These are phyloP conservation scores for Fraxinus angustifolia DNA, from an alignment of 305 asterid genomes.

Conservation along the genomic window DNA sequence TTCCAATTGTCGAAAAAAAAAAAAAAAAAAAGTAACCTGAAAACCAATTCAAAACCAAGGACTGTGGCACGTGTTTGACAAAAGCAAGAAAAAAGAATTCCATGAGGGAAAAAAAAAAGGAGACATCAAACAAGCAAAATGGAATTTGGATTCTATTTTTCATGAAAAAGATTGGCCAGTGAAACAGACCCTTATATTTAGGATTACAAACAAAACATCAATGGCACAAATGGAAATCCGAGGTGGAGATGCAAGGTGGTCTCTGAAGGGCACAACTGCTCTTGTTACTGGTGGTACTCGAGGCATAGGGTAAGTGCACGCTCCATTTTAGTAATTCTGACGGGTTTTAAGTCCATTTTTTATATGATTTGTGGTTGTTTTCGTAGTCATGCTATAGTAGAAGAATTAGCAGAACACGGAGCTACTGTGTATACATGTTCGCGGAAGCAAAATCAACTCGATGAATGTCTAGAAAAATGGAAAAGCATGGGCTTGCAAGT, in stretches of 20 bases:
- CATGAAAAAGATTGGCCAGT: too few species aligned
- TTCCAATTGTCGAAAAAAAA: too few species aligned
- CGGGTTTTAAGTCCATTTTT: not conserved
- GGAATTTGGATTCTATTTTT: too few species aligned
- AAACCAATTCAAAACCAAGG: too few species aligned
- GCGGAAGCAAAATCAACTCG: slow-evolving; percentile 33
- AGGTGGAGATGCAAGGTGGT: slow-evolving; percentile 36
- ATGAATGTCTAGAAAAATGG: slow-evolving; percentile 43
- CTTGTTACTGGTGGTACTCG: slow-evolving; percentile 41
- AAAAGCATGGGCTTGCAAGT: slow-evolving; percentile 44
- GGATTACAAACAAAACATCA: not conserved
- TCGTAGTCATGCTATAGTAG: slow-evolving; percentile 48
- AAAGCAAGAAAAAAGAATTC: too few species aligned
- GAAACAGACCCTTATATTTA: too few species aligned
- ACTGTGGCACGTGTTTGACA: too few species aligned
- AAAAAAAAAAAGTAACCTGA: too few species aligned
- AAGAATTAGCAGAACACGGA: slow-evolving; percentile 53
- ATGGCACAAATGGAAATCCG: not conserved
- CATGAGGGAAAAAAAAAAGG: too few species aligned
- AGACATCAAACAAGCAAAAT: too few species aligned
- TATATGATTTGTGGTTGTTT: not conserved
- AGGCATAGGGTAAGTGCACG: slow-evolving; percentile 31
- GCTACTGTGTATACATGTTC: slow-evolving; percentile 51
- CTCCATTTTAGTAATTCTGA: too few species aligned
- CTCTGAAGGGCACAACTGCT: slow-evolving; percentile 38